These are phyloP conservation scores for Mortierella sp. DNA, from an alignment of 371 early-diverging fungal genomes.

Conservation along the genomic window DNA sequence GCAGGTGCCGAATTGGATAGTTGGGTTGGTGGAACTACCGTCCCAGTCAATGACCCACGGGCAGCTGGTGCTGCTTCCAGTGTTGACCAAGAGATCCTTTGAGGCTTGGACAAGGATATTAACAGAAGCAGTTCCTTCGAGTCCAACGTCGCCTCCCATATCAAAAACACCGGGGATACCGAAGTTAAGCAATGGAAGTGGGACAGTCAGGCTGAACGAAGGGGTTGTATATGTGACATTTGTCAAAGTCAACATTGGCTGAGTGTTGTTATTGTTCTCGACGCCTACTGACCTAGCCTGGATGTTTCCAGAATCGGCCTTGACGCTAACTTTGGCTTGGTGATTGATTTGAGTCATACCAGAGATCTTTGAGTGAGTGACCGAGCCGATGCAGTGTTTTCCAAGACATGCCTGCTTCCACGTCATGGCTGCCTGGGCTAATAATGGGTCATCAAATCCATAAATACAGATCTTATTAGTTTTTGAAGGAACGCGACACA, in stretches of 20 bases:
- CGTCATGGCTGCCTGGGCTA: constrained; percentile 37
- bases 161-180: constrained; percentile 43
- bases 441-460: background rate
- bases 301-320: constrained; percentile 4
- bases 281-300: background rate
- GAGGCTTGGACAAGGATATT: constrained; percentile 36
- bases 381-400: constrained; percentile 37
- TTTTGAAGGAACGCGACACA: background rate
- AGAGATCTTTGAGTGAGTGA: constrained; percentile 28
- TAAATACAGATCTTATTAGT: background rate
- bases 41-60: constrained; percentile 43
- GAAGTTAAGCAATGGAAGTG: constrained; percentile 34
- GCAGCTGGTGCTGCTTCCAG: constrained; percentile 24
- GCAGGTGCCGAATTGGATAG: constrained; percentile 39
- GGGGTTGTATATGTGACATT: constrained; percentile 25
- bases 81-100: constrained; percentile 42
- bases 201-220: constrained; percentile 11
- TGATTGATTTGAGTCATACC: constrained; percentile 40
- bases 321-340: constrained; percentile 17
- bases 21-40: constrained; percentile 23
- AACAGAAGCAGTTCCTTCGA: constrained; percentile 12
- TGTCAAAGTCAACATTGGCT: constrained; percentile 30
- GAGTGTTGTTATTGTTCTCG: background rate
- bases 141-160: constrained; percentile 21
- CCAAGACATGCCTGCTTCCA: constrained; percentile 43